These are phyloP conservation scores for Heritiera fomes DNA, from an alignment of 345 rosid genomes.

Conservation along the genomic window DNA sequence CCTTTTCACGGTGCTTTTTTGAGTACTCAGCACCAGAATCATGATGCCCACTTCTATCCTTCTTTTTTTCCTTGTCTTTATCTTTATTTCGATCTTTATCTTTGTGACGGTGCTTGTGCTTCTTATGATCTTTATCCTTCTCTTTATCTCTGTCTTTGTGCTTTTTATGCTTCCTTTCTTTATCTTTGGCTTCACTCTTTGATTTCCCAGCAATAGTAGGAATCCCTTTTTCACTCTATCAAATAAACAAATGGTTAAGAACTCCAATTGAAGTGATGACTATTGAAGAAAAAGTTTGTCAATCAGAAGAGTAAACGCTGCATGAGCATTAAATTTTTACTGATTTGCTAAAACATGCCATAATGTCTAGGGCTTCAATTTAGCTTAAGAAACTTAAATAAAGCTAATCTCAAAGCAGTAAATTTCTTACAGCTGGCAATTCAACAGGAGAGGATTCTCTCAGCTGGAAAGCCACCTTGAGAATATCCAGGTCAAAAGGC, in stretches of 20 bases:
- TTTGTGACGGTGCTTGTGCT: conserved; percentile 79
- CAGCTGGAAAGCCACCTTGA: conserved; percentile 68
- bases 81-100: conserved; percentile 78
- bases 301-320: neutral
- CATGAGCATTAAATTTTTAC: neutral
- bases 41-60: conserved; percentile 75
- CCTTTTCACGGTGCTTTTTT: conserved; percentile 91
- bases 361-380: neutral
- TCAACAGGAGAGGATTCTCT: conserved; percentile 63
- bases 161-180: conserved; percentile 87
- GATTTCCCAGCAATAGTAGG: conserved; percentile 74
- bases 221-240: conserved; percentile 71
- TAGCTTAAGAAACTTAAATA: neutral
- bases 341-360: neutral
- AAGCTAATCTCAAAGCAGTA: conserved; percentile 11
- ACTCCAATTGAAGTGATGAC: neutral
- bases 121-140: conserved; percentile 88
- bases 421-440: conserved; percentile 60
- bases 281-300: neutral
- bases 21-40: conserved; percentile 77
- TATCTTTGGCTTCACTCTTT: conserved; percentile 71
- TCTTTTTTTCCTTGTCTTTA: conserved; percentile 78
- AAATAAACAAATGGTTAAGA: conserved; percentile 11
- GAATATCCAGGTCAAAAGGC: conserved; percentile 72
- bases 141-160: conserved; percentile 82